Evolutionary conservation across 2,329 filamentous ascomycete species (phyloP).

Genomic region (Akanthomyces lecanii): DNA sequence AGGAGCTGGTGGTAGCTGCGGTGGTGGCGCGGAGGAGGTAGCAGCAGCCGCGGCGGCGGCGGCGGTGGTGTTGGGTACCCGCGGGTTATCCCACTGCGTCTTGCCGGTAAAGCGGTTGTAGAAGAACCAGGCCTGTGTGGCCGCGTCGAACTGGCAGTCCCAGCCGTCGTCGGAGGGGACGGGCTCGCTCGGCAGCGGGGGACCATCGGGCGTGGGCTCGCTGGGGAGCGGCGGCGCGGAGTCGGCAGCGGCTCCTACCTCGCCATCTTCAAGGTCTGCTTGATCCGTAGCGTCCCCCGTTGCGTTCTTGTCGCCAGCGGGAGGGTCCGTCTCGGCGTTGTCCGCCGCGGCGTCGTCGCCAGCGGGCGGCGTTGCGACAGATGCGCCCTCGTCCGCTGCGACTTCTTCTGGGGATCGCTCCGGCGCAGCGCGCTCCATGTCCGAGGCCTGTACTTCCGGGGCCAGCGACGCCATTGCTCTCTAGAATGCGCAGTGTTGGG

Average conservation of each 20-base stretch:
- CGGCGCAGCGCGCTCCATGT: neutral
- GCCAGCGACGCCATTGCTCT: slow-evolving; percentile 1
- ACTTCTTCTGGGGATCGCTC: neutral
- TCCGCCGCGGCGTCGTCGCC: neutral
- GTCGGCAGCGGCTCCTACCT: slow-evolving; percentile 22
- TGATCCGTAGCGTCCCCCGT: neutral
- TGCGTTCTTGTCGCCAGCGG: neutral
- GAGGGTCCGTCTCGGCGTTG: neutral
- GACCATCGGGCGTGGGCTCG: slow-evolving; percentile 27
- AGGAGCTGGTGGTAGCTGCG: slow-evolving; percentile 26
- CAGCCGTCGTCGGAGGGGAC: slow-evolving; percentile 72
- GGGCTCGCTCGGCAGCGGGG: slow-evolving; percentile 33
- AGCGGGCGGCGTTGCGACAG: neutral
- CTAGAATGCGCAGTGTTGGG: neutral
- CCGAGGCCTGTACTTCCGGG: neutral
- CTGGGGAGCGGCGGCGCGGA: slow-evolving; percentile 35
- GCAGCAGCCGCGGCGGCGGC: slow-evolving; percentile 22
- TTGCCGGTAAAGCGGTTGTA: slow-evolving; percentile 73
- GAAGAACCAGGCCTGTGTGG: slow-evolving; percentile 71
- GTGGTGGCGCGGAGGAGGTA: neutral
- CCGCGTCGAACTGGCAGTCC: slow-evolving; percentile 73
- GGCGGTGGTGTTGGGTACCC: slow-evolving; percentile 49
- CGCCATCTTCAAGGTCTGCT: slow-evolving; percentile 23
- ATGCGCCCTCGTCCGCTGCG: neutral
- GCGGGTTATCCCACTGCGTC: slow-evolving; percentile 84